phyloP scores from a whole-genome alignment of 495 filamentous ascomycete species.

The Penicillium crystallinum region DNA sequence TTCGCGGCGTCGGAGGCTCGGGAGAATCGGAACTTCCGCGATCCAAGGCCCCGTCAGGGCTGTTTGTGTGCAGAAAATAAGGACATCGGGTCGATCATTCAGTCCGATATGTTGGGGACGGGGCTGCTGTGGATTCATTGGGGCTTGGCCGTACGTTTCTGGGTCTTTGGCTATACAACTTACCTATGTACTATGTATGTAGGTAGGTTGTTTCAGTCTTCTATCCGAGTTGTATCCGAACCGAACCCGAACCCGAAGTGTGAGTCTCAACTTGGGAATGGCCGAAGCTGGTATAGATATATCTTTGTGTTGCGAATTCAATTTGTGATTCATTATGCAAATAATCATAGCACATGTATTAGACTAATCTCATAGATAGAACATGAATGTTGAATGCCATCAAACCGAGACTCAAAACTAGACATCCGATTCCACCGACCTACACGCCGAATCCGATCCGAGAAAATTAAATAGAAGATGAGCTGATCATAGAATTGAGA shows the following conservation, averaged over 20 bases:
- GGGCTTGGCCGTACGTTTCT: not conserved
- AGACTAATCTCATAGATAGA: not conserved
- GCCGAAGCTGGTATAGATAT: too few relatives aligned
- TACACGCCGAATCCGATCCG: not conserved
- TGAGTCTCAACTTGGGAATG: not conserved
- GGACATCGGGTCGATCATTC: not conserved
- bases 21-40: conserved; percentile 20
- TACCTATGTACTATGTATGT: too few relatives aligned
- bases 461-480: not conserved
- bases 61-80: not conserved
- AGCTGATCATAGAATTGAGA: conserved; percentile 23
- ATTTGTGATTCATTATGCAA: not conserved
- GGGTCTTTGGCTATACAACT: not conserved
- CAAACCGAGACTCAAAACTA: not conserved
- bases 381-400: not conserved
- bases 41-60: not conserved
- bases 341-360: not conserved
- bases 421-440: too few relatives aligned
- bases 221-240: not conserved
- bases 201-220: too few relatives aligned
- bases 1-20: conserved; percentile 12
- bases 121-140: not conserved
- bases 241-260: not conserved
- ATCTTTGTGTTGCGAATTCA: too few relatives aligned
- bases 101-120: not conserved